Evolutionary conservation across 768 basidiomycete species (phyloP).

Genomic region (Hebeloma cylindrosporum): DNA sequence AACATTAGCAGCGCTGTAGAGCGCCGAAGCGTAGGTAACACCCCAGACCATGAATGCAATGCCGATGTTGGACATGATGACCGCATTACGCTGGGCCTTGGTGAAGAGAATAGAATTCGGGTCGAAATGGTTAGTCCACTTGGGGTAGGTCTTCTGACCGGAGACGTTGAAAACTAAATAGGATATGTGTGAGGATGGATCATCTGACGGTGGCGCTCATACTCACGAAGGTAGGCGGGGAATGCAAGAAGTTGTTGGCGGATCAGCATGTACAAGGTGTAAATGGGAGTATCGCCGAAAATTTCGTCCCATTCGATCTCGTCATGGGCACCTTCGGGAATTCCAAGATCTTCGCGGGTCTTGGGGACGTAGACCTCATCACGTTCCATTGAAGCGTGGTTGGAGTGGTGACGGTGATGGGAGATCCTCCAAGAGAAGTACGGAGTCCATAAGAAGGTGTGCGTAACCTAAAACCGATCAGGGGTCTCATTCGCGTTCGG

Average conservation of each 20-base stretch:
- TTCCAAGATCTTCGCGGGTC: conserved; percentile 53
- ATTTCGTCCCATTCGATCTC: conserved; percentile 53
- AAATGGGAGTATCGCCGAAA: conserved; percentile 61
- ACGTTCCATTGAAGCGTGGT: conserved; percentile 53
- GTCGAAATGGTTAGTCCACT: conserved; percentile 67
- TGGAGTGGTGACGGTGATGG: conserved; percentile 52
- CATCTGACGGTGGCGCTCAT: conserved; percentile 1
- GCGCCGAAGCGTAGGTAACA: conserved; percentile 34
- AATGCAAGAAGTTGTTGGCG: conserved; percentile 60
- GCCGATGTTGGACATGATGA: conserved; percentile 60
- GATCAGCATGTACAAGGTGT: conserved; percentile 54
- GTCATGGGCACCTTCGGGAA: conserved; percentile 38
- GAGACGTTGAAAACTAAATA: conserved; percentile 59
- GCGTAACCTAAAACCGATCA: conserved; percentile 34
- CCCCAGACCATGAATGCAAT: conserved; percentile 47
- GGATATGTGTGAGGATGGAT: conserved; percentile 14
- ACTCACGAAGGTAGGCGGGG: conserved; percentile 60
- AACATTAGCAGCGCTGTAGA: conserved; percentile 40
- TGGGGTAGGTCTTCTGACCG: conserved; percentile 57
- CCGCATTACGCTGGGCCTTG: conserved; percentile 47
- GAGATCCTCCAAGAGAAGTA: conserved; percentile 58
- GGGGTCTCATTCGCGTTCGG: conserved; percentile 9
- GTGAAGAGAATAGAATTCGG: conserved; percentile 60
- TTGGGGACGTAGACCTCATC: conserved; percentile 64
- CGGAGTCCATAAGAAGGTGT: conserved; percentile 51